Conservation (phyloP, 75 land plant species). For the Cryptomeria japonica region DNA sequence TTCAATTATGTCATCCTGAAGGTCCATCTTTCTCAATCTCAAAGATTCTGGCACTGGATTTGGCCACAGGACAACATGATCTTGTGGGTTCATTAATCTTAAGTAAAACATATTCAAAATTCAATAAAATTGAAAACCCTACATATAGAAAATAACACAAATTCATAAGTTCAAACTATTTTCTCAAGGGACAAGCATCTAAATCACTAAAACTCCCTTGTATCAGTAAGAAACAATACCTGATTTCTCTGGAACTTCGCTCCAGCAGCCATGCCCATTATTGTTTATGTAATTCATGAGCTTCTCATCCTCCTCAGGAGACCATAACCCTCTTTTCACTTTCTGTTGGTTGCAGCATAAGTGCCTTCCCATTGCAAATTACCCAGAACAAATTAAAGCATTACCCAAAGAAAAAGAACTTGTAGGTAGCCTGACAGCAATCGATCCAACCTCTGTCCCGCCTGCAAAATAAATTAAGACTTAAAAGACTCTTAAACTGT, state of each 20-base stretch:
- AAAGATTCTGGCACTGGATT: background rate
- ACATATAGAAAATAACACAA: background rate
- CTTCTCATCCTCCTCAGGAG: slow-evolving; percentile 94
- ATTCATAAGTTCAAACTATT: background rate
- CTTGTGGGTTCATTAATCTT: background rate
- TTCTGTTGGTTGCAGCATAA: slow-evolving; percentile 87
- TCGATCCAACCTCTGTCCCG: background rate
- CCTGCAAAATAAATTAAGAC: background rate
- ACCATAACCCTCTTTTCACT: slow-evolving; percentile 89
- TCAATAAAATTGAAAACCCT: background rate
- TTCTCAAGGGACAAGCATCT: background rate
- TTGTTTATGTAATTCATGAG: slow-evolving; percentile 73
- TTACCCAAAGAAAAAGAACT: background rate
- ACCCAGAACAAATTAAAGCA: background rate
- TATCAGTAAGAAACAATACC: slow-evolving; percentile 23
- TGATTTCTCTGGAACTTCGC: slow-evolving; percentile 90
- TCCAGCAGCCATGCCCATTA: slow-evolving; percentile 94
- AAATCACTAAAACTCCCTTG: too few relatives aligned
- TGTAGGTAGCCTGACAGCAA: background rate
- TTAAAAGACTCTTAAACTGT: background rate
- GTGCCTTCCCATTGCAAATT: slow-evolving; percentile 55
- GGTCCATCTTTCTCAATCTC: background rate
- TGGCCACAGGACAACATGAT: background rate
- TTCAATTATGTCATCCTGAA: background rate
- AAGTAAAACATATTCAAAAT: background rate